phyloP scores from a whole-genome alignment of 805 yeast species.

The Cyberlindnera saturnus region DNA sequence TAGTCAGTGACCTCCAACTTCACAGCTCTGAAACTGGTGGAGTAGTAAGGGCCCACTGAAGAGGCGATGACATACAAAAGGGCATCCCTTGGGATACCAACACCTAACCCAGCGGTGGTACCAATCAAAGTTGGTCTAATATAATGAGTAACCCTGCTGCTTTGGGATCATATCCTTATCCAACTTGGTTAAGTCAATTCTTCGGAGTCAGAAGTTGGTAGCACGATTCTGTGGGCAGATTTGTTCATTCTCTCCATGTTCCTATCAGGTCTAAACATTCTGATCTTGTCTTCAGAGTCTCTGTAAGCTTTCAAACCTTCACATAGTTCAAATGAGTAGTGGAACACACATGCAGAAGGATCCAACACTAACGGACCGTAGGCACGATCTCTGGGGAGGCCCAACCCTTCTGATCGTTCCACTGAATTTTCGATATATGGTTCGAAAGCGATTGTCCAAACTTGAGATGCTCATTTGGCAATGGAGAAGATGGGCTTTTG shows the following conservation, averaged over 20 bases:
- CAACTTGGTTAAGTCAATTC: conserved; percentile 66
- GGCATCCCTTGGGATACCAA: conserved; percentile 74
- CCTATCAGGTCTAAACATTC: conserved; percentile 87
- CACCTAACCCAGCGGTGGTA: conserved; percentile 85
- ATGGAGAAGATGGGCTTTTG: too few species aligned
- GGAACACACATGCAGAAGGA: conserved; percentile 88
- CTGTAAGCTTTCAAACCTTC: conserved; percentile 95
- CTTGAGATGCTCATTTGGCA: too few species aligned
- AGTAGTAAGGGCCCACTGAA: conserved; percentile 95
- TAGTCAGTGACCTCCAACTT: conserved; percentile 90
- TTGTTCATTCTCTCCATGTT: conserved; percentile 89
- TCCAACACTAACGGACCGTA: conserved; percentile 74
- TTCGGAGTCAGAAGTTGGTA: conserved; percentile 79
- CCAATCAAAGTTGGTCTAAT: conserved; percentile 95
- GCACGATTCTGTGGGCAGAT: conserved; percentile 82
- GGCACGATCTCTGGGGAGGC: conserved; percentile 83
- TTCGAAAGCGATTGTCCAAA: conserved; percentile 76
- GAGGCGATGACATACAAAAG: conserved; percentile 81
- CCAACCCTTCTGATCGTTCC: conserved; percentile 82
- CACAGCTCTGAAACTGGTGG: conserved; percentile 95
- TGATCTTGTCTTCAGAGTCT: conserved; percentile 53
- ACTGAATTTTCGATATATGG: conserved; percentile 84
- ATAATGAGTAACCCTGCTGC: conserved; percentile 84
- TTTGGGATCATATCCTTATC: conserved; percentile 79
- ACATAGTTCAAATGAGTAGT: conserved; percentile 90